Evolutionary conservation across 2,329 filamentous ascomycete species (phyloP).

Genomic region (Paecilomyces sp.): DNA sequence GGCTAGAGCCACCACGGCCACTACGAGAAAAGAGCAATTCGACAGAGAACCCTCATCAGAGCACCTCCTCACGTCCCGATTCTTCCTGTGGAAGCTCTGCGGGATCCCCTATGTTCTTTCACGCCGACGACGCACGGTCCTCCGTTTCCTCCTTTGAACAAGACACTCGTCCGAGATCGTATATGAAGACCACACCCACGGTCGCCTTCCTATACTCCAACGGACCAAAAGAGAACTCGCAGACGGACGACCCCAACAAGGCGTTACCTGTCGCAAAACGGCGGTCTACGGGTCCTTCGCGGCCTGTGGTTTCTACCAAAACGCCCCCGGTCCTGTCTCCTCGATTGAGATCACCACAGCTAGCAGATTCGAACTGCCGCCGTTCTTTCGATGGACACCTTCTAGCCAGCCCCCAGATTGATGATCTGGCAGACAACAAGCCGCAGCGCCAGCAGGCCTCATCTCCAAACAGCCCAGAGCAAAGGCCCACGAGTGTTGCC

Average conservation of each 20-base stretch:
- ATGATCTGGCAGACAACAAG: slow-evolving; percentile 12
- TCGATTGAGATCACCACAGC: slow-evolving; percentile 22
- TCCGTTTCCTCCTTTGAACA: slow-evolving; percentile 30
- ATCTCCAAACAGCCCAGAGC: slow-evolving; percentile 11
- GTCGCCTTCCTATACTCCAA: slow-evolving; percentile 33
- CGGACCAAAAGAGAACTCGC: slow-evolving; percentile 23
- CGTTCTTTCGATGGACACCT: slow-evolving; percentile 15
- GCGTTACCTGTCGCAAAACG: slow-evolving; percentile 13
- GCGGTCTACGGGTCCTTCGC: slow-evolving; percentile 24
- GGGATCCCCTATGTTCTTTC: slow-evolving; percentile 70
- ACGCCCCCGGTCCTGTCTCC: slow-evolving; percentile 18
- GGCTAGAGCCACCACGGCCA: slow-evolving; percentile 21
- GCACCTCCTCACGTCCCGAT: slow-evolving; percentile 19
- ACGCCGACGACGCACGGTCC: slow-evolving; percentile 69
- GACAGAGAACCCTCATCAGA: slow-evolving; percentile 24
- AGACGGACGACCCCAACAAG: slow-evolving; percentile 13
- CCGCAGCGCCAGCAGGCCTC: slow-evolving; percentile 14
- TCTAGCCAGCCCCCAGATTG: slow-evolving; percentile 13
- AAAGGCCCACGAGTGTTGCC: slow-evolving; percentile 10
- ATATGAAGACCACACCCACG: slow-evolving; percentile 16
- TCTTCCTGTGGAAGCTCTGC: slow-evolving; percentile 28
- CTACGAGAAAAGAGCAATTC: slow-evolving; percentile 30
- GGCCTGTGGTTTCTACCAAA: slow-evolving; percentile 14
- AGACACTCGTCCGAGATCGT: slow-evolving; percentile 19
- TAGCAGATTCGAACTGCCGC: slow-evolving; percentile 17